Conservation (phyloP, 1,284 basidiomycete genomes). For the Malassezia caprae region DNA sequence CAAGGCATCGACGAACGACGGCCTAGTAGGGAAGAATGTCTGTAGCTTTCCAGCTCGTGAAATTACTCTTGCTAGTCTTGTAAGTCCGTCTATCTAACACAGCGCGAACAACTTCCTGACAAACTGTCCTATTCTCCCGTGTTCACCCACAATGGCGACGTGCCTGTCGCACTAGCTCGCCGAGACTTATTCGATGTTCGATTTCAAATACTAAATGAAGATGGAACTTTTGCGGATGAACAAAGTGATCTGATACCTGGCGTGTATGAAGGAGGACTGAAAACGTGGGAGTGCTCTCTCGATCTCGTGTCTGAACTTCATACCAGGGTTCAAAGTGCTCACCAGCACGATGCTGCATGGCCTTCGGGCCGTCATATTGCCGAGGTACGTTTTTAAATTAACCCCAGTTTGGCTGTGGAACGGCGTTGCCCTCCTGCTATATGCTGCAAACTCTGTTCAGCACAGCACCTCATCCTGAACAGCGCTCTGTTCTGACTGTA, state of each 20-base stretch:
- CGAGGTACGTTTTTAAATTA: conserved; percentile 13
- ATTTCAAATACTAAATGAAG: conserved; percentile 66
- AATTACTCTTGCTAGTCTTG: not conserved
- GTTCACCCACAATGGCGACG: not conserved
- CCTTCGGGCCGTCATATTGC: conserved; percentile 19
- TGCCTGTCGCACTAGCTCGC: conserved; percentile 51
- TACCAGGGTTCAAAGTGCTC: not conserved
- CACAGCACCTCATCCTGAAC: not conserved
- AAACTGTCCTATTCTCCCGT: conserved; percentile 43
- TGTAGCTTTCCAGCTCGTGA: not conserved
- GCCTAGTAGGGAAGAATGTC: not conserved
- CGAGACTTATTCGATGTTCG: conserved; percentile 87
- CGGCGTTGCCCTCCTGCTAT: conserved; percentile 70
- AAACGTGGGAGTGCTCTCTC: conserved; percentile 93
- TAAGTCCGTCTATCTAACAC: not conserved
- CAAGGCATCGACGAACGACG: not conserved
- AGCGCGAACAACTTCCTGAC: conserved; percentile 37
- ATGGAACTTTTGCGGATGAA: conserved; percentile 16
- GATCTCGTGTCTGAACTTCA: conserved; percentile 57
- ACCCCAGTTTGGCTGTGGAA: conserved; percentile 77
- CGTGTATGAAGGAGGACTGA: conserved; percentile 88
- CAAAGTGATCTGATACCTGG: conserved; percentile 83
- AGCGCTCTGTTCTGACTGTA: conserved; percentile 59
- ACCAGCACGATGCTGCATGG: conserved; percentile 1
- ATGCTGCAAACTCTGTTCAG: conserved; percentile 58